Conservation (phyloP, 495 filamentous ascomycete genomes). For the Bacidia rubella region DNA sequence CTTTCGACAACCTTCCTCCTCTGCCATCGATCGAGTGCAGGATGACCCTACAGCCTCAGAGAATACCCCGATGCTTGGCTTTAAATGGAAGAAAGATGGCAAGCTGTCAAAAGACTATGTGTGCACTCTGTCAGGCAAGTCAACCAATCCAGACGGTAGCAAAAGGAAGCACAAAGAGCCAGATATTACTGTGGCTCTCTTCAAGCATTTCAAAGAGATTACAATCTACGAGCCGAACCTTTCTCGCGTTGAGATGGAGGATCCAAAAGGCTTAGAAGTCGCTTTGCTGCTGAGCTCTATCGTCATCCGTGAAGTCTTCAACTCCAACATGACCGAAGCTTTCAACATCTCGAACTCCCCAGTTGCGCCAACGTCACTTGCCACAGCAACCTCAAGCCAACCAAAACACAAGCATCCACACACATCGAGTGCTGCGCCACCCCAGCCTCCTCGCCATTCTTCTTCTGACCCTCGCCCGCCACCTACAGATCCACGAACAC, state of each 20-base stretch:
- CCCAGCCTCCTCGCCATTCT: conserved; percentile 12
- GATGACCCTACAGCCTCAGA: conserved; percentile 53
- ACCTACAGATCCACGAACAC: conserved; percentile 36
- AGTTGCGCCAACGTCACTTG: conserved; percentile 10
- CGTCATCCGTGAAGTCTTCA: conserved; percentile 79
- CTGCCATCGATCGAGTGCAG: conserved; percentile 61
- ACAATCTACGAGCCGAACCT: conserved; percentile 91
- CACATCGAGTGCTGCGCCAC: conserved; percentile 19
- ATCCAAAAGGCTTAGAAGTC: conserved; percentile 85
- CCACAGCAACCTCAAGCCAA: conserved; percentile 11
- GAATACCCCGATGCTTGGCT: conserved; percentile 64
- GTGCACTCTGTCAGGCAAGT: conserved; percentile 67
- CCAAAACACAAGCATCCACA: conserved; percentile 10
- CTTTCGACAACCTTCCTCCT: conserved; percentile 66
- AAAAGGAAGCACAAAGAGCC: conserved; percentile 71
- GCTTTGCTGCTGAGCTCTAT: conserved; percentile 70
- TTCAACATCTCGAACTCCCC: conserved; percentile 60
- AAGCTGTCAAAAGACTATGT: conserved; percentile 73
- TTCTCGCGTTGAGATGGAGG: conserved; percentile 79
- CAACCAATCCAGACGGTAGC: conserved; percentile 44
- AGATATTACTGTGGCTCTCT: conserved; percentile 83
- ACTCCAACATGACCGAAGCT: conserved; percentile 48
- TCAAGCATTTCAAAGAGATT: conserved; percentile 50
- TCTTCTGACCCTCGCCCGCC: conserved; percentile 15
- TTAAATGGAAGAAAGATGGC: conserved; percentile 86